Percentiles rank a stretch among this genome's conserved stretches.
phyloP scores from a whole-genome alignment of 805 yeast genomes.

The Cephaloascus albidus region DNA sequence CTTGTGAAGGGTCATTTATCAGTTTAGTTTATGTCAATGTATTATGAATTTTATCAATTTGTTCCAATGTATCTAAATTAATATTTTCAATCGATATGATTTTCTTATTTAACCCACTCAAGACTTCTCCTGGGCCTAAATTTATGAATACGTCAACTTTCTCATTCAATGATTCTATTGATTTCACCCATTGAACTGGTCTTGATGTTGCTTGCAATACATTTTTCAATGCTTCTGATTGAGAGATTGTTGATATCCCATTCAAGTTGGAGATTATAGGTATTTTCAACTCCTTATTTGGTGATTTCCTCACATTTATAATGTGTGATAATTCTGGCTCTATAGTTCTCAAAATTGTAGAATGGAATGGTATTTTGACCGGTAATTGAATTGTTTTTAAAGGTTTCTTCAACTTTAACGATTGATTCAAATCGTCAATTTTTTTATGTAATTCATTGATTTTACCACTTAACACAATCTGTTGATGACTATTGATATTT shows the following conservation, averaged over 20 bases:
- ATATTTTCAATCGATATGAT: not conserved
- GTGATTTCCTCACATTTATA: conserved; percentile 2
- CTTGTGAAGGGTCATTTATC: too few species aligned
- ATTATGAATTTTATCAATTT: too few species aligned
- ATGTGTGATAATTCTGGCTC: conserved; percentile 13
- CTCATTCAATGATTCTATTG: conserved; percentile 14
- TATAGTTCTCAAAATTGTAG: conserved; percentile 19
- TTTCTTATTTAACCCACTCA: not conserved
- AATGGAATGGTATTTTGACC: conserved; percentile 37
- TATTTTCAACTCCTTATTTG: conserved; percentile 7
- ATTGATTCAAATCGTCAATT: conserved; percentile 7
- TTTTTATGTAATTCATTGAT: conserved; percentile 5
- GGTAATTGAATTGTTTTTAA: conserved; percentile 20
- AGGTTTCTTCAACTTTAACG: conserved; percentile 6
- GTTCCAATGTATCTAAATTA: not conserved
- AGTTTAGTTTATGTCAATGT: too few species aligned
- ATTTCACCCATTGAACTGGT: conserved; percentile 34
- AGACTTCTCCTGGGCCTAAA: not conserved
- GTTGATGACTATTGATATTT: conserved; percentile 28
- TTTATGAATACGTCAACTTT: not conserved
- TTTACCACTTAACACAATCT: conserved; percentile 32
- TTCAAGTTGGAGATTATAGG: conserved; percentile 30
- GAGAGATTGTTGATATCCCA: conserved; percentile 14
- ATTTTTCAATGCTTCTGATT: conserved; percentile 15
- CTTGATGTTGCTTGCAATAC: conserved; percentile 28